Conservation (phyloP, 139 green algal species). For the Klebsormidium nitens region DNA sequence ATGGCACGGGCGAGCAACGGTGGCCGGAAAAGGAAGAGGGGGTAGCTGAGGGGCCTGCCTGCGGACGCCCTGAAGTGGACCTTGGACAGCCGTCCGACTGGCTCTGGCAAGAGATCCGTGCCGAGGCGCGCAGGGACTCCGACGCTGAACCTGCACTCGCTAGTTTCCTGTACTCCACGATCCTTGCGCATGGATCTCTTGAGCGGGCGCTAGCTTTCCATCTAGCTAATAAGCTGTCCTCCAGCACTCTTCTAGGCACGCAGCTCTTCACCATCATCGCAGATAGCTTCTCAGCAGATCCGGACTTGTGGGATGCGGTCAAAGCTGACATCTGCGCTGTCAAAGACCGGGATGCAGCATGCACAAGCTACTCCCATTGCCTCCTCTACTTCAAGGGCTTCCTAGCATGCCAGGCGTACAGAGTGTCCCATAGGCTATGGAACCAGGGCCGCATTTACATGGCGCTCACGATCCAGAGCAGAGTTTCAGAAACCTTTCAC, state of each 20-base stretch:
- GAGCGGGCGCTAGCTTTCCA: conserved; percentile 80
- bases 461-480: conserved; percentile 45
- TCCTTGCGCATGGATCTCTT: conserved; percentile 82
- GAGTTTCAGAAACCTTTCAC: conserved; percentile 38
- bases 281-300: conserved; percentile 16
- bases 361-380: conserved; percentile 37
- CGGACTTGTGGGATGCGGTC: conserved; percentile 8
- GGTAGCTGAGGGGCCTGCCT: no score
- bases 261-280: conserved; percentile 85
- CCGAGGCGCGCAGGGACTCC: conserved; percentile 37
- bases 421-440: conserved; percentile 48
- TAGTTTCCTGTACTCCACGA: conserved; percentile 86
- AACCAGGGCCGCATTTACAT: conserved; percentile 22
- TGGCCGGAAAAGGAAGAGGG: no score
- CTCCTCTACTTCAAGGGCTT: conserved; percentile 59
- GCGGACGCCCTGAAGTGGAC: no score
- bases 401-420: conserved; percentile 44
- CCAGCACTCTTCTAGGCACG: conserved; percentile 77
- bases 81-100: no score
- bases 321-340: conserved; percentile 43
- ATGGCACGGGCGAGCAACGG: no score
- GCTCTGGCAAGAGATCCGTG: conserved; percentile 38
- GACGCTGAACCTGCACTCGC: conserved; percentile 78
- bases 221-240: conserved; percentile 89
- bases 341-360: conserved; percentile 49